A percentile compares a stretch with the other conserved stretches of the same genome.
Evolutionary conservation across 208 protist genomes (phyloP).

Genomic region (Porcisia deanei): DNA sequence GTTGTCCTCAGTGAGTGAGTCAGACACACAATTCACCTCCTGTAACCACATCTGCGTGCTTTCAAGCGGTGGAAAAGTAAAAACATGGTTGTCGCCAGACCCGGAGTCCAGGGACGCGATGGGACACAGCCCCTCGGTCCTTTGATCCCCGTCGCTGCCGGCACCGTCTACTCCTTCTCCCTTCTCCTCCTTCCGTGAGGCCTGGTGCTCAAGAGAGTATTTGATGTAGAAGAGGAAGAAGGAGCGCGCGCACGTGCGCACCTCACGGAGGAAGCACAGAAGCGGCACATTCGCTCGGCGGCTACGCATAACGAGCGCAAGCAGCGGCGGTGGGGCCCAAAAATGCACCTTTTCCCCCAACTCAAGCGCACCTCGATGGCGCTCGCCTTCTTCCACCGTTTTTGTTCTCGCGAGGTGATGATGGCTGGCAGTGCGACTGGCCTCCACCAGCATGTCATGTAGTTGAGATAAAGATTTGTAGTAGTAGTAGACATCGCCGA

Average conservation of each 20-base stretch:
- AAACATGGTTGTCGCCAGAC: background rate
- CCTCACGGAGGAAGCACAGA: conserved; percentile 73
- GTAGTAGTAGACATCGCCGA: conserved; percentile 9
- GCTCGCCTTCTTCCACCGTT: too few relatives aligned
- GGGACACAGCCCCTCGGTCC: background rate
- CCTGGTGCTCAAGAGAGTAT: conserved; percentile 19
- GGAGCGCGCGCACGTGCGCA: conserved; percentile 36
- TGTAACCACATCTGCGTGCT: conserved; percentile 30
- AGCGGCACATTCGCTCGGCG: conserved; percentile 70
- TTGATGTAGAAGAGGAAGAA: conserved; percentile 35
- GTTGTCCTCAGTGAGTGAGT: background rate
- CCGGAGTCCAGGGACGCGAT: background rate
- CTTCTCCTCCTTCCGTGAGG: background rate
- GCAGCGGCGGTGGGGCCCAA: conserved; percentile 33
- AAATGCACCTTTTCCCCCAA: conserved; percentile 3
- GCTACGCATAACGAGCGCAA: conserved; percentile 29
- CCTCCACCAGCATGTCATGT: conserved; percentile 32
- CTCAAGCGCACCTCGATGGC: background rate
- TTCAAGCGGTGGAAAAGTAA: conserved; percentile 12
- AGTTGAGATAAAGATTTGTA: conserved; percentile 34
- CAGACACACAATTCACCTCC: background rate
- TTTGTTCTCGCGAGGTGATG: background rate
- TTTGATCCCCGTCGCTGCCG: background rate
- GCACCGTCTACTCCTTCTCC: conserved; percentile 2
- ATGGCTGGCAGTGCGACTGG: conserved; percentile 21